These are phyloP conservation scores for Salix koriyanagi DNA, from an alignment of 345 rosid genomes.

Conservation along the genomic window DNA sequence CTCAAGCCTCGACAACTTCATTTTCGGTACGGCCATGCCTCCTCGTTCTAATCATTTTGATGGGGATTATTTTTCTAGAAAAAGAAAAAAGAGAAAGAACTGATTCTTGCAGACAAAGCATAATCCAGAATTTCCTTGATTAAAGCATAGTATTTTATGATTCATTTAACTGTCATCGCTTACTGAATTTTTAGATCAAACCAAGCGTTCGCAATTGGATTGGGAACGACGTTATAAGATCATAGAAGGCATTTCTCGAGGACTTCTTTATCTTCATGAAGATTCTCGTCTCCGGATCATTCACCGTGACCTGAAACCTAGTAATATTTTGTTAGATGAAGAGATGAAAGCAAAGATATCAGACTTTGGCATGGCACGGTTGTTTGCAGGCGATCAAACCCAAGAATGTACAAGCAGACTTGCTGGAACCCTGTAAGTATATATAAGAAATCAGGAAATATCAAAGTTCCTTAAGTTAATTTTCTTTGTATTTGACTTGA, in stretches of 20 bases:
- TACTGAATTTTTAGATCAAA: background rate
- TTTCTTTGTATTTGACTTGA: too few relatives aligned
- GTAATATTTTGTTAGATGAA: constrained; percentile 6
- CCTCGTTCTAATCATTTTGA: background rate
- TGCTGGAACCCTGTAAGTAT: constrained; percentile 37
- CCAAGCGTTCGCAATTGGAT: constrained; percentile 9
- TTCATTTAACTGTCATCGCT: too few relatives aligned
- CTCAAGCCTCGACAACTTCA: constrained; percentile 39
- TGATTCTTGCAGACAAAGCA: too few relatives aligned
- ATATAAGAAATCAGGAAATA: background rate
- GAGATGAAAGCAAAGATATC: constrained; percentile 40
- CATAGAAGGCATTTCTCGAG: constrained; percentile 39
- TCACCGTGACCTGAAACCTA: constrained; percentile 40
- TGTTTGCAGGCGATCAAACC: constrained; percentile 35
- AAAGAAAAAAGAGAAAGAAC: too few relatives aligned
- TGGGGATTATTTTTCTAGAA: too few relatives aligned
- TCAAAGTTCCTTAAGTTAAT: too few relatives aligned
- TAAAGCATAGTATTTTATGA: too few relatives aligned
- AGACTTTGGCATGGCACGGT: constrained; percentile 45
- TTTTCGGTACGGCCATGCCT: constrained; percentile 25
- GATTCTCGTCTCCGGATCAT: background rate
- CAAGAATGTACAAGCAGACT: constrained; percentile 31
- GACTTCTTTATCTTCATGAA: constrained; percentile 19
- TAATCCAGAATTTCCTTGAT: too few relatives aligned
- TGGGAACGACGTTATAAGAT: constrained; percentile 37